phyloP scores from a whole-genome alignment of 139 green algal species.

The Haematococcus lacustris region DNA sequence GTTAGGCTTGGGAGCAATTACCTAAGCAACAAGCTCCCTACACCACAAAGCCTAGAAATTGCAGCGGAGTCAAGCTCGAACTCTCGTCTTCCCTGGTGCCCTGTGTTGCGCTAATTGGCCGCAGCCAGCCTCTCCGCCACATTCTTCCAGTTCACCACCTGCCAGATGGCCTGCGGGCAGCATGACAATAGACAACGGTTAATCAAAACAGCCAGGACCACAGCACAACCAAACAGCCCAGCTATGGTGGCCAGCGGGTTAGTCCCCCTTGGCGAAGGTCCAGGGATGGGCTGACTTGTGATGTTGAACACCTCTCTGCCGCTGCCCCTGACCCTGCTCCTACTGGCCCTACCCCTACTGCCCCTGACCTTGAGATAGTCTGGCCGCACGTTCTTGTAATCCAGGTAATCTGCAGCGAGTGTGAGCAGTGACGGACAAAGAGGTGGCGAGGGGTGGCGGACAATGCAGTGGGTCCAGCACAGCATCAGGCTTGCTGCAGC shows the following conservation, averaged over 20 bases:
- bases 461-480: too few species aligned
- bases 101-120: slow-evolving; percentile 56
- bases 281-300: neutral
- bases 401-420: slow-evolving; percentile 45
- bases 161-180: slow-evolving; percentile 78
- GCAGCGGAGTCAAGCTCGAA: too few species aligned
- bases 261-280: neutral
- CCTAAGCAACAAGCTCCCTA: too few species aligned
- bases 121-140: slow-evolving; percentile 57
- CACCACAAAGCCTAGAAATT: too few species aligned
- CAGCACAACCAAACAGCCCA: neutral
- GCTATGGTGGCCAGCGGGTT: neutral
- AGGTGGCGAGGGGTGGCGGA: too few species aligned
- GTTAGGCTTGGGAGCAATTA: too few species aligned
- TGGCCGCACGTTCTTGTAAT: slow-evolving; percentile 95
- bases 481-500: too few species aligned
- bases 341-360: neutral
- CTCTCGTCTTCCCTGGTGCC: too few species aligned
- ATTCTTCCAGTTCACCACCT: slow-evolving; percentile 95
- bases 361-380: slow-evolving; percentile 82
- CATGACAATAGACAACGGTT: neutral
- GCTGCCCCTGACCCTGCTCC: neutral
- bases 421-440: too few species aligned
- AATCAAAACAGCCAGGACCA: neutral
- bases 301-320: neutral